Evolutionary conservation across 495 filamentous ascomycete genomes (phyloP), one percentile per base, ranked within the genome.

Genomic region (Patellaria atrata): DNA sequence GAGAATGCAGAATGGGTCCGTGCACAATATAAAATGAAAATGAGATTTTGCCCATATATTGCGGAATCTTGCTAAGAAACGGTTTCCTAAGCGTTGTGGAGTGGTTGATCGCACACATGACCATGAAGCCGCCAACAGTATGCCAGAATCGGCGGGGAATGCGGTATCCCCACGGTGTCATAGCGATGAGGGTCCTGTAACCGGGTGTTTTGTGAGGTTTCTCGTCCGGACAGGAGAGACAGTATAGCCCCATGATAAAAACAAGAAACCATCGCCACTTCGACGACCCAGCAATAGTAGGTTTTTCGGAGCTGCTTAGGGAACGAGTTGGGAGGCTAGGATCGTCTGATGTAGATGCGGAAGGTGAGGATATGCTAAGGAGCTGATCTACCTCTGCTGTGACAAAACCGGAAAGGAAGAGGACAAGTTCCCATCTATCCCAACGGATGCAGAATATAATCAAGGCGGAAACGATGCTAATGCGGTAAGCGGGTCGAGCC

Each of bases 11-110:
- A 0, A 66, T 55, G 10, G 66, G 66, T 1, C 66, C 66, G 44
- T 70, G 66, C 50, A 68, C 55, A 13, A 70, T 53, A 38, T 70
- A 70, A 7, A 70, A 41, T 20, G 62, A 57, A 39, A 64, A 70
- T 33, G 59, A 63, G 28, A 68, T 65, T 34, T 51, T 55, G 27
- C 64, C 66, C 6, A 69, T 46, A 45, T 70, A 69, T 41, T 65
- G 61, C 12, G 38, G 29, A 20, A 46, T 17, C 2, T 24, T 22
- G 1, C 25, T 30, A 12, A 23, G 17, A 35, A 50, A 50, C 2
- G 46, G 46, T 8, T 8, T 12, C 18, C 35, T 37, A n/a, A 46
- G 27, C 8, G 11, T 21, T 16, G 29, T 24, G 4, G 17, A 31
- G 30, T 38, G 38, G 9, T 16, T 28, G 8, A 42, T 11, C 1